Percentiles rank a stretch among this genome's conserved stretches.
Conservation (phyloP, 352 stramenopile genomes). For the Globisporangium takayamanum region DNA sequence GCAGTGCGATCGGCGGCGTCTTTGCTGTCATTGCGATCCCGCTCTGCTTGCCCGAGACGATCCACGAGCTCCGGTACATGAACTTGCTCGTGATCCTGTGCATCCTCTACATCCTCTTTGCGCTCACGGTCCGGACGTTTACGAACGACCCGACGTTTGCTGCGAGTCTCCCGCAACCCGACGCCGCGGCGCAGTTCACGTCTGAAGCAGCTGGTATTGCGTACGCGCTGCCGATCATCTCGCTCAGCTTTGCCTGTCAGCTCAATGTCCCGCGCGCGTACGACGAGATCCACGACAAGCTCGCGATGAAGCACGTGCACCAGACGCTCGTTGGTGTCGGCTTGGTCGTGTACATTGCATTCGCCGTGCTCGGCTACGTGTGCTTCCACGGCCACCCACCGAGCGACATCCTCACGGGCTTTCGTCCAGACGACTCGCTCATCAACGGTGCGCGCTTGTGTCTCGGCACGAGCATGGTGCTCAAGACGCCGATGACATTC, state of each 20-base stretch:
- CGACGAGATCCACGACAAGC: slow-evolving; percentile 69
- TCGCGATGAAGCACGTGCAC: slow-evolving; percentile 60
- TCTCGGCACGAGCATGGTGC: slow-evolving; percentile 65
- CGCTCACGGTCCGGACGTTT: slow-evolving; percentile 42
- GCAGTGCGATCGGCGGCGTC: slow-evolving; percentile 49
- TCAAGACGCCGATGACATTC: slow-evolving; percentile 85
- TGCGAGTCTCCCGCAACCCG: slow-evolving; percentile 28
- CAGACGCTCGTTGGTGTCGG: slow-evolving; percentile 49
- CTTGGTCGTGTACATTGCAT: slow-evolving; percentile 52
- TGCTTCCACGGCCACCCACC: slow-evolving; percentile 78
- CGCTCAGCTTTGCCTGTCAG: slow-evolving; percentile 74
- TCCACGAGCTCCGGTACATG: slow-evolving; percentile 75
- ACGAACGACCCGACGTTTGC: slow-evolving; percentile 36
- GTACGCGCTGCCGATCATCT: slow-evolving; percentile 76
- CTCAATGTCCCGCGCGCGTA: slow-evolving; percentile 79
- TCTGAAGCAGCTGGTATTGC: slow-evolving; percentile 54
- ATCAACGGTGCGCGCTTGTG: slow-evolving; percentile 77
- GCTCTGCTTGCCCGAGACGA: slow-evolving; percentile 77
- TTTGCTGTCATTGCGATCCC: slow-evolving; percentile 67
- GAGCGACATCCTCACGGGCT: slow-evolving; percentile 80
- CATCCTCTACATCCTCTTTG: slow-evolving; percentile 76
- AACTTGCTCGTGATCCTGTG: slow-evolving; percentile 75
- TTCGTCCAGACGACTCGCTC: slow-evolving; percentile 52
- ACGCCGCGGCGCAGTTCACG: slow-evolving; percentile 42
- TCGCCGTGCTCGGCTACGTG: slow-evolving; percentile 64